A percentile compares a stretch with the other conserved stretches of the same genome.
Conservation (phyloP, 164 flowering plant genomes). For the Stephania japonica region DNA sequence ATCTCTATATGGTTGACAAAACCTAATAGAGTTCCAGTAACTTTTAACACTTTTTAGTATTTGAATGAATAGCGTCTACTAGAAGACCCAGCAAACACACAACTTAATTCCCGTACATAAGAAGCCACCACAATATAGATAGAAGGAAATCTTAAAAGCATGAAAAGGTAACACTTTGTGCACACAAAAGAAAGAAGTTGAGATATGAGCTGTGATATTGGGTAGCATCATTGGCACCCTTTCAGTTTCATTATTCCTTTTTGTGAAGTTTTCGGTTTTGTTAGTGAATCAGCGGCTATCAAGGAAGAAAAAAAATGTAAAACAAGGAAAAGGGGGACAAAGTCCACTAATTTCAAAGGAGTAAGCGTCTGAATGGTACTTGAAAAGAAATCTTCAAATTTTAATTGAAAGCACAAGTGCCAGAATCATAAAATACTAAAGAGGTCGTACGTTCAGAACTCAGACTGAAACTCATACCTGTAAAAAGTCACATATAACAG, state of each 20-base stretch:
- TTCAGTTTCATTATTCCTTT: no score
- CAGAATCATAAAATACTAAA: constrained; percentile 5
- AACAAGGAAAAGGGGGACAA: background rate
- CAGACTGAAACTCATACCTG: constrained; percentile 59
- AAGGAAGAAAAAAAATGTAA: background rate
- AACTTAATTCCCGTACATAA: background rate
- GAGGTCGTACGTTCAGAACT: constrained; percentile 7
- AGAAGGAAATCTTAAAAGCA: background rate
- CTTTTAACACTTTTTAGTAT: no score
- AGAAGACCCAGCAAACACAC: background rate
- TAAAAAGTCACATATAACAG: constrained; percentile 87
- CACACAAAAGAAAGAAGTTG: background rate
- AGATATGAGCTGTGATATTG: background rate
- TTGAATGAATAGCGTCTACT: background rate
- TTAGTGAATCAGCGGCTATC: no score
- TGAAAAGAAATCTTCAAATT: background rate
- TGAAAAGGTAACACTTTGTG: background rate
- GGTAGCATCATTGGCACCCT: no score
- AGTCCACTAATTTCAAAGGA: background rate
- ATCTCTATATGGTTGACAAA: no score
- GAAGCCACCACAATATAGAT: background rate
- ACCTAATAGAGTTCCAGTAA: no score
- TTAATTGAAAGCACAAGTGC: background rate
- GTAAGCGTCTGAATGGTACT: background rate
- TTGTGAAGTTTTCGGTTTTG: no score